A percentile compares a stretch with the other conserved stretches of the same genome.
Evolutionary conservation across 345 rosid species (phyloP).

Genomic region (Theobroma cacao): DNA sequence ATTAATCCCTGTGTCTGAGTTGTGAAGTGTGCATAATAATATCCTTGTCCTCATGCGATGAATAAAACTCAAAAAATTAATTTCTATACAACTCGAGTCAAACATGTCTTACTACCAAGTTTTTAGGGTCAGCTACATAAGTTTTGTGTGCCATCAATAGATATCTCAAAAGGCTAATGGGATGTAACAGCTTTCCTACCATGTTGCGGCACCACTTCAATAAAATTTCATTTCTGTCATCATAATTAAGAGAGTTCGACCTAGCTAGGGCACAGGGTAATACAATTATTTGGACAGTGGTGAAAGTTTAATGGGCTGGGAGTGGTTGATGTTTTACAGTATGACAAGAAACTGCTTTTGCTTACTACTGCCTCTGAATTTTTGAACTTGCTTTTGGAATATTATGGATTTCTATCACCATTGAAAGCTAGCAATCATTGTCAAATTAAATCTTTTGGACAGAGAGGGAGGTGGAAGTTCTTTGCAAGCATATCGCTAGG

Average conservation of each 20-base stretch:
- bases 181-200: background rate
- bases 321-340: background rate
- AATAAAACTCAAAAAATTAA: background rate
- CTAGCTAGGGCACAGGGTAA: background rate
- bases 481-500: too few relatives aligned
- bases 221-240: background rate
- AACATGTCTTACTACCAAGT: background rate
- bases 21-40: background rate
- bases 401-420: background rate
- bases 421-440: background rate
- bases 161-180: background rate
- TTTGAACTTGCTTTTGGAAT: background rate
- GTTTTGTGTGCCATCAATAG: background rate
- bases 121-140: background rate
- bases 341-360: background rate
- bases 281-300: background rate
- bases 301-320: background rate
- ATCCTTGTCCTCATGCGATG: background rate
- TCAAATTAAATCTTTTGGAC: background rate
- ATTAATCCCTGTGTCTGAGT: background rate
- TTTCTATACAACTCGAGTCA: background rate
- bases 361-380: background rate
- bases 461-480: background rate
- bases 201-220: background rate
- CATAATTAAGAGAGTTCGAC: background rate